These are phyloP conservation scores for Solanum phureja DNA, from an alignment of 257 asterid species.

Conservation along the genomic window DNA sequence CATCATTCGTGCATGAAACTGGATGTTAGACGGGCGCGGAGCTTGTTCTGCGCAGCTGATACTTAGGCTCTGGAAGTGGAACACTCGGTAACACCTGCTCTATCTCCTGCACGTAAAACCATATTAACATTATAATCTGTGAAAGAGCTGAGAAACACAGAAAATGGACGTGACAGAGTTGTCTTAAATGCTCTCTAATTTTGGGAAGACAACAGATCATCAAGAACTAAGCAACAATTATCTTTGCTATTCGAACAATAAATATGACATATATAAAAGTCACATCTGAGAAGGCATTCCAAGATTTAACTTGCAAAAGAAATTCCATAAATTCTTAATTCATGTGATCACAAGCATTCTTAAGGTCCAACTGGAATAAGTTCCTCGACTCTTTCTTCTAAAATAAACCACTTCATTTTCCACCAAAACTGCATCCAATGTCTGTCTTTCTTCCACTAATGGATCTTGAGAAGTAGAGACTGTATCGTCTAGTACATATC, in stretches of 20 bases:
- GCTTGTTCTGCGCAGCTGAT: conserved; percentile 40
- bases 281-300: neutral
- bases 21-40: conserved; percentile 24
- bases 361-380: neutral
- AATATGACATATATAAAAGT: neutral
- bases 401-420: neutral
- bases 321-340: neutral
- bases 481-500: neutral
- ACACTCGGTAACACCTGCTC: conserved; percentile 22
- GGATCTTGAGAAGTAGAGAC: neutral
- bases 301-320: neutral
- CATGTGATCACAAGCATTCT: neutral
- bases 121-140: neutral
- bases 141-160: neutral
- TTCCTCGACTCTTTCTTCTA: neutral
- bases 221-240: neutral
- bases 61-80: conserved; percentile 32
- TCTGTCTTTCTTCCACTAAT: neutral
- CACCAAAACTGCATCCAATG: neutral
- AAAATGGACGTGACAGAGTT: neutral
- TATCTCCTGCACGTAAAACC: conserved; percentile 19
- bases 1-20: neutral
- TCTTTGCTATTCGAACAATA: neutral
- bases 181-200: neutral
- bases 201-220: neutral